These are phyloP conservation scores for Digitaria exilis DNA, from an alignment of 202 grass and related monocot species.

Conservation along the genomic window DNA sequence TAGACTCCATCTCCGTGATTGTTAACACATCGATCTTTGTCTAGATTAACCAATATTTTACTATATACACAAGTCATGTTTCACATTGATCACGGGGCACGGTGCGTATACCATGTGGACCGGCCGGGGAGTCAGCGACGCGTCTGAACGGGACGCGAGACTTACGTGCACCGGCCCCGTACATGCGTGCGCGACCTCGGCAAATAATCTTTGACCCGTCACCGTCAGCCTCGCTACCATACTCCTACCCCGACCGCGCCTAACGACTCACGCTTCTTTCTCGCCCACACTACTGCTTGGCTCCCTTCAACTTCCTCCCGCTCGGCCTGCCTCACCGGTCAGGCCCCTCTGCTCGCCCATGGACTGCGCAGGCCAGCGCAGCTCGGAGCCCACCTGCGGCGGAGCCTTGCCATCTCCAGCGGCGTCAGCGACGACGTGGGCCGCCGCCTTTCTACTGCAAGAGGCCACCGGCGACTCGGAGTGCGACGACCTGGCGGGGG, in stretches of 20 bases:
- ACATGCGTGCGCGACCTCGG: neutral
- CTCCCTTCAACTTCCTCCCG: neutral
- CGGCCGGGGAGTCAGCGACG: neutral
- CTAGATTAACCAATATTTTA: neutral
- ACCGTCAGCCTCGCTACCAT: neutral
- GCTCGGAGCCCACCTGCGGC: neutral
- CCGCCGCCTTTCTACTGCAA: neutral
- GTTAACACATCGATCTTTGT: neutral
- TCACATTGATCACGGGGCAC: neutral
- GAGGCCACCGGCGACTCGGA: slow-evolving; percentile 41
- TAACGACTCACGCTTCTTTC: neutral
- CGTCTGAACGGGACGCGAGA: neutral
- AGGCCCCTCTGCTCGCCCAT: neutral
- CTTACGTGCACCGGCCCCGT: neutral
- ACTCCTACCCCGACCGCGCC: too few relatives aligned
- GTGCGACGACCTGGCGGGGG: neutral
- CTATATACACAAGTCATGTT: neutral
- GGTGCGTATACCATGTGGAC: too few relatives aligned
- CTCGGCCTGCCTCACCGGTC: neutral
- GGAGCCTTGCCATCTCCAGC: neutral
- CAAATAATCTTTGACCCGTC: slow-evolving; percentile 12
- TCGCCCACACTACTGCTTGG: neutral
- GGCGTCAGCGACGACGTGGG: too few relatives aligned
- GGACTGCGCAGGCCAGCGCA: neutral
- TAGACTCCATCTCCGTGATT: too few relatives aligned